These are phyloP conservation scores for Tritrichomonas foetus DNA, from an alignment of 208 protist species.

Conservation along the genomic window DNA sequence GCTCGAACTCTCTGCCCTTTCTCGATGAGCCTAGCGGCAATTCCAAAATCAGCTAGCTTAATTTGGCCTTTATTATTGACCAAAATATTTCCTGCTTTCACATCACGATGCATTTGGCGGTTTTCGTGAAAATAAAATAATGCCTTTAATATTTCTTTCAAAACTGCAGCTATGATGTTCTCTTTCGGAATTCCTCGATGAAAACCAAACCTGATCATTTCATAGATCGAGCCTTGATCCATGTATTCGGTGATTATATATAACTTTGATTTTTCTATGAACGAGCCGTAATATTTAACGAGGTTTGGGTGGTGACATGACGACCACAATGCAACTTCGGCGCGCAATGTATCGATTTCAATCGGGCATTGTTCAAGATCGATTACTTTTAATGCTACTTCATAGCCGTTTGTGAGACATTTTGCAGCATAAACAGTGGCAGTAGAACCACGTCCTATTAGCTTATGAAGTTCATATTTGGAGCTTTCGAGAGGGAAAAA, in stretches of 20 bases:
- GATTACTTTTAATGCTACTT: neutral
- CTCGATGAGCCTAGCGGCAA: constrained; percentile 43
- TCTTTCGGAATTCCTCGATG: neutral
- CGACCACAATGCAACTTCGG: neutral
- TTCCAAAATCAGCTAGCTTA: constrained; percentile 59
- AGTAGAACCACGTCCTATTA: neutral
- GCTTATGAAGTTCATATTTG: neutral
- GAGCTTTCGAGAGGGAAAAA: neutral
- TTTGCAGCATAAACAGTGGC: neutral
- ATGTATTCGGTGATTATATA: constrained; percentile 15
- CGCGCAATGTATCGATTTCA: neutral
- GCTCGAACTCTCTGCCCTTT: constrained; percentile 19
- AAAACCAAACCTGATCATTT: neutral
- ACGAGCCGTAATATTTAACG: constrained; percentile 13
- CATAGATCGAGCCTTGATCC: neutral
- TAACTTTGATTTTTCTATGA: neutral
- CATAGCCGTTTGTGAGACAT: neutral
- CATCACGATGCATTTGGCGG: constrained; percentile 52
- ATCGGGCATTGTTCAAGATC: neutral
- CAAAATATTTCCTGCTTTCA: constrained; percentile 56
- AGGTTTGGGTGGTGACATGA: neutral
- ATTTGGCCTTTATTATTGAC: constrained; percentile 48
- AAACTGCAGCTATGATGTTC: constrained; percentile 47
- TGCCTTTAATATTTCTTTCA: constrained; percentile 47
- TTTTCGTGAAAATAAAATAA: constrained; percentile 52